phyloP scores from a whole-genome alignment of 352 stramenopile genomes.

The Globisporangium polare region DNA sequence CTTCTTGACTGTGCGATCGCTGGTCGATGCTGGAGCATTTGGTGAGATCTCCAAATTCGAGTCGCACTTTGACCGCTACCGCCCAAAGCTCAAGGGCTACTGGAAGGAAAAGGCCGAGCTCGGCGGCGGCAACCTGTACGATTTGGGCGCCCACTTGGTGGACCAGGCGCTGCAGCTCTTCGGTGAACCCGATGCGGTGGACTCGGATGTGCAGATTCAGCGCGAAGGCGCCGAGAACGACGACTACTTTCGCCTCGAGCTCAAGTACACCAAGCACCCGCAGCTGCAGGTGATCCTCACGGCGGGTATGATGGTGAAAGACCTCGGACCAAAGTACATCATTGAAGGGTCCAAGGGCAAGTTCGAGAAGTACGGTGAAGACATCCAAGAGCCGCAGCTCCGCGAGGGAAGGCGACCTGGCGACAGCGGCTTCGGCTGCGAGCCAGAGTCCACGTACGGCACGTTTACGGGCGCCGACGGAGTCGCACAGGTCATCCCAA shows the following conservation, averaged over 20 bases:
- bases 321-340: conserved; percentile 57
- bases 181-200: conserved; percentile 38
- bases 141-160: conserved; percentile 63
- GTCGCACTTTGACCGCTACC: conserved; percentile 66
- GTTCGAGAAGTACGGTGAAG: conserved; percentile 62
- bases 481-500: conserved; percentile 28
- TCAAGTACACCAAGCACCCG: conserved; percentile 47
- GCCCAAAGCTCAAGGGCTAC: conserved; percentile 66
- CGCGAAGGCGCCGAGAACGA: conserved; percentile 60
- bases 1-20: conserved; percentile 53
- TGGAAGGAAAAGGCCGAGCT: conserved; percentile 67
- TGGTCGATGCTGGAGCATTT: conserved; percentile 45
- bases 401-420: conserved; percentile 47
- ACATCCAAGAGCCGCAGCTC: conserved; percentile 59
- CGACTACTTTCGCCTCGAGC: conserved; percentile 71
- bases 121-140: conserved; percentile 64
- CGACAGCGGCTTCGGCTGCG: conserved; percentile 45
- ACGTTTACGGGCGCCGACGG: conserved; percentile 31
- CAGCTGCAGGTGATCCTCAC: conserved; percentile 55
- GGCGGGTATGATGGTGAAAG: conserved; percentile 62
- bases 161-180: conserved; percentile 71
- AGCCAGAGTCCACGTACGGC: conserved; percentile 41
- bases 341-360: conserved; percentile 51
- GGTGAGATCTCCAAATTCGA: conserved; percentile 57
- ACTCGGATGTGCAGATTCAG: conserved; percentile 69